Conservation (phyloP, 208 protist genomes). For the Trypanosoma cruzi region DNA sequence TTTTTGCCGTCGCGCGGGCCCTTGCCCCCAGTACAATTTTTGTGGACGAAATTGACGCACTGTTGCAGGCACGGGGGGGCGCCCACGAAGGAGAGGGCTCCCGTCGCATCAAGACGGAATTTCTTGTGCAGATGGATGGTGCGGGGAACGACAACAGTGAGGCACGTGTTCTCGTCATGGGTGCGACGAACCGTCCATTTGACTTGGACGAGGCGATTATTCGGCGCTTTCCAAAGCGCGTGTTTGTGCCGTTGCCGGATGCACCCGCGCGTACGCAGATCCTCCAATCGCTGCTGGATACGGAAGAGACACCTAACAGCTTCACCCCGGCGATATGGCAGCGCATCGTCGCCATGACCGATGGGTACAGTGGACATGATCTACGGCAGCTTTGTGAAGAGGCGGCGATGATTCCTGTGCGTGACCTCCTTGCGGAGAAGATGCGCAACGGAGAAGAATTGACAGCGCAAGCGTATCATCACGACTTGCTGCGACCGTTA, state of each 20-base stretch:
- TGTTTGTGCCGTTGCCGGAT: conserved; percentile 87
- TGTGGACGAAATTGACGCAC: conserved; percentile 94
- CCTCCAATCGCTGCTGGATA: conserved; percentile 34
- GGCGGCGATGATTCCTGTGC: conserved; percentile 30
- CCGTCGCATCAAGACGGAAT: conserved; percentile 99
- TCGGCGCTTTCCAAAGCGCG: conserved; percentile 84
- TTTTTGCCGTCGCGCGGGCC: conserved; percentile 87
- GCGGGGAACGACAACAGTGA: conserved; percentile 32
- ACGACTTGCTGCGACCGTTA: conserved; percentile 14
- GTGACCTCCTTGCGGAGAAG: conserved; percentile 23
- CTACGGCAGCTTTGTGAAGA: conserved; percentile 30
- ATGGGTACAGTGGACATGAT: conserved; percentile 56
- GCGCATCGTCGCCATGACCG: conserved; percentile 40
- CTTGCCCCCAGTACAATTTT: conserved; percentile 76
- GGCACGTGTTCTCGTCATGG: conserved; percentile 72
- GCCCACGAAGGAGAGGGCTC: conserved; percentile 82
- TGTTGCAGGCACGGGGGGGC: conserved; percentile 74
- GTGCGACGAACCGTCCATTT: conserved; percentile 92
- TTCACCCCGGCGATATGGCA: conserved; percentile 40
- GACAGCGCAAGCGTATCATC: conserved; percentile 1
- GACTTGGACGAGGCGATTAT: conserved; percentile 89
- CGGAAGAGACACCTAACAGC: conserved; percentile 42
- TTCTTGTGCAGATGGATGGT: conserved; percentile 96
- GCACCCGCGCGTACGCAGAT: conserved; percentile 34
- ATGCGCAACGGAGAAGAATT: conserved; percentile 19